Percentiles rank a stretch among this genome's conserved stretches.
phyloP scores from a whole-genome alignment of 2,329 filamentous ascomycete species.

The Ophiostoma fasciatum region DNA sequence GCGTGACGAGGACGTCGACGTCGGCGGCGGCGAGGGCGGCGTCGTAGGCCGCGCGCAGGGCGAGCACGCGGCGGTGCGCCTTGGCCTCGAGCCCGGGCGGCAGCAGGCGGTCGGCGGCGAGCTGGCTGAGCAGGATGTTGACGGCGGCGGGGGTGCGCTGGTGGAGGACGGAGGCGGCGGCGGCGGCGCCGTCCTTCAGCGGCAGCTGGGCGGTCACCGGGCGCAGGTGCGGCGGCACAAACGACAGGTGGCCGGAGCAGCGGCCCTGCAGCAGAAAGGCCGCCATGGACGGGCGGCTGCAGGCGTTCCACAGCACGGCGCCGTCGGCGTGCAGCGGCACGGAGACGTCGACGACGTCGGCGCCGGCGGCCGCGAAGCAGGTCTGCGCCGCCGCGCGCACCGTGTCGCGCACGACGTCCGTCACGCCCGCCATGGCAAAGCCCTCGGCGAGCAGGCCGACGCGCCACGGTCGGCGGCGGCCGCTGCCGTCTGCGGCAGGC shows the following conservation, averaged over 20 bases:
- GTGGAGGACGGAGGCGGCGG: conserved; percentile 26
- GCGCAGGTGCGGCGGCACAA: conserved; percentile 18
- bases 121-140: conserved; percentile 27
- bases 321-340: conserved; percentile 31
- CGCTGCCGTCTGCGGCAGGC: conserved; percentile 10
- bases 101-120: conserved; percentile 12
- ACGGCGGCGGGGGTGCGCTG: conserved; percentile 28
- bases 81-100: conserved; percentile 23
- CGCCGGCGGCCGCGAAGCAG: conserved; percentile 25
- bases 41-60: conserved; percentile 35
- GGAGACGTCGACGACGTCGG: conserved; percentile 27
- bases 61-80: conserved; percentile 28
- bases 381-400: conserved; percentile 21
- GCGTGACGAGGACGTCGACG: conserved; percentile 31
- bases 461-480: conserved; percentile 23
- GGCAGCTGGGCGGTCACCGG: conserved; percentile 17
- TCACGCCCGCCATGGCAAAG: conserved; percentile 23
- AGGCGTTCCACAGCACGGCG: conserved; percentile 32
- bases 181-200: conserved; percentile 15
- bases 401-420: conserved; percentile 20
- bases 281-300: conserved; percentile 19
- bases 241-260: conserved; percentile 18
- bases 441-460: conserved; percentile 31
- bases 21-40: conserved; percentile 18
- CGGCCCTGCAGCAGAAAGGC: conserved; percentile 17